phyloP scores from a whole-genome alignment of 805 yeast genomes.

The Zygoascus bituminiphila region DNA sequence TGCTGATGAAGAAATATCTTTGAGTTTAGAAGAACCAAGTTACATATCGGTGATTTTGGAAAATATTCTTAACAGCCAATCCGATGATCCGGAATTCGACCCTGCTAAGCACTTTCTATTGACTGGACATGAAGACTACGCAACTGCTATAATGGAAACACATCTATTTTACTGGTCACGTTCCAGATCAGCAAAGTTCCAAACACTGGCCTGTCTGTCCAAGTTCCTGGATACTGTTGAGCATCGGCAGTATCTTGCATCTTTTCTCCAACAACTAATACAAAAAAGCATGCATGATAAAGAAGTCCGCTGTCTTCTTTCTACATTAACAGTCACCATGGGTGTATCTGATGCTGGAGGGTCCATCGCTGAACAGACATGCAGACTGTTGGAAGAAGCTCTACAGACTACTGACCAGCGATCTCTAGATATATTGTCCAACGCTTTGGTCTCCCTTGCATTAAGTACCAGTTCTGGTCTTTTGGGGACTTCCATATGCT shows the following conservation, averaged over 20 bases:
- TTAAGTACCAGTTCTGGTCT: slow-evolving; percentile 9
- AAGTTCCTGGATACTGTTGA: neutral
- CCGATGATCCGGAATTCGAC: slow-evolving; percentile 4
- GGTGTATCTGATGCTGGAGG: neutral
- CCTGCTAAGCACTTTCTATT: neutral
- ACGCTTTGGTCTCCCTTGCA: slow-evolving; percentile 6
- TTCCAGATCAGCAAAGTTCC: neutral
- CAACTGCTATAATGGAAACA: neutral
- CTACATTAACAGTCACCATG: neutral
- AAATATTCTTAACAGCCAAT: neutral
- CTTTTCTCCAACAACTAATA: neutral
- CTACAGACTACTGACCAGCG: neutral
- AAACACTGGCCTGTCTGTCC: slow-evolving; percentile 1
- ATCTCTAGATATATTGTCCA: neutral
- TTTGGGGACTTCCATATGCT: slow-evolving; percentile 10
- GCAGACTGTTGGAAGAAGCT: neutral
- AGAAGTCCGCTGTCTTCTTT: neutral
- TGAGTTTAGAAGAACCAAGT: neutral
- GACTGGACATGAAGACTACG: neutral
- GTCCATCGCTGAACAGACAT: neutral
- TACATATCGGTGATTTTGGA: neutral
- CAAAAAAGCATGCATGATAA: neutral
- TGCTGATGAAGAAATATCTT: neutral
- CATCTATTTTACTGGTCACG: neutral
- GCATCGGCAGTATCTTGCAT: neutral